phyloP scores from a whole-genome alignment of 2,329 filamentous ascomycete genomes.

The Ascochyta koolunga region DNA sequence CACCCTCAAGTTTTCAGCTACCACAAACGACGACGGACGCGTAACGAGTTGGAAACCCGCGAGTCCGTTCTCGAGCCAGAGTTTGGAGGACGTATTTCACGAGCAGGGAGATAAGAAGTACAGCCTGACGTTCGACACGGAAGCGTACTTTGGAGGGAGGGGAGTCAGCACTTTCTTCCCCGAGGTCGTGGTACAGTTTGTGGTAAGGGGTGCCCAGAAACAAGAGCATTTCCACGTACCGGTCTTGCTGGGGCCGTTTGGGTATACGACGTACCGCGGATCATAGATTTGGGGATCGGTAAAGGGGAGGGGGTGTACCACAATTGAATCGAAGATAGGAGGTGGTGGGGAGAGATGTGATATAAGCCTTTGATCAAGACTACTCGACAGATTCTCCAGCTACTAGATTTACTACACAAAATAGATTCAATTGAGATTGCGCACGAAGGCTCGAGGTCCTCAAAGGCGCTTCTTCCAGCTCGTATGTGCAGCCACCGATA shows the following conservation, averaged over 20 bases:
- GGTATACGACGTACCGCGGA: constrained; percentile 82
- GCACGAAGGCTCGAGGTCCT: no score
- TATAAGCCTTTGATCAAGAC: no score
- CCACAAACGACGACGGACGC: constrained; percentile 77
- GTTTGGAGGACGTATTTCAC: constrained; percentile 45
- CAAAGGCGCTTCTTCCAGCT: no score
- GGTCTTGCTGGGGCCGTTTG: constrained; percentile 76
- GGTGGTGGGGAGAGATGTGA: no score
- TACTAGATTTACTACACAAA: no score
- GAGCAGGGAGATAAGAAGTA: constrained; percentile 60
- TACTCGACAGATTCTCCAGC: no score
- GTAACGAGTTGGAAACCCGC: constrained; percentile 70
- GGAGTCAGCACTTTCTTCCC: constrained; percentile 62
- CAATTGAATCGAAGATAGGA: no score
- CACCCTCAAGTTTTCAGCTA: constrained; percentile 65
- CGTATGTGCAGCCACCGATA: no score
- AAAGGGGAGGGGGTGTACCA: no score
- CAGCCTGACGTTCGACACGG: constrained; percentile 76
- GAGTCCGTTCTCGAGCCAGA: constrained; percentile 50
- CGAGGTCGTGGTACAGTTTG: constrained; percentile 62
- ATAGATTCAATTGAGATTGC: no score
- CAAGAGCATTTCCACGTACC: constrained; percentile 79
- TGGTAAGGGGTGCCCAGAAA: constrained; percentile 52
- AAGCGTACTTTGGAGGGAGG: constrained; percentile 69
- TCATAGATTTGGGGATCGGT: constrained; percentile 20